phyloP scores from a whole-genome alignment of 1,284 basidiomycete genomes.

The Fomes fomentarius region DNA sequence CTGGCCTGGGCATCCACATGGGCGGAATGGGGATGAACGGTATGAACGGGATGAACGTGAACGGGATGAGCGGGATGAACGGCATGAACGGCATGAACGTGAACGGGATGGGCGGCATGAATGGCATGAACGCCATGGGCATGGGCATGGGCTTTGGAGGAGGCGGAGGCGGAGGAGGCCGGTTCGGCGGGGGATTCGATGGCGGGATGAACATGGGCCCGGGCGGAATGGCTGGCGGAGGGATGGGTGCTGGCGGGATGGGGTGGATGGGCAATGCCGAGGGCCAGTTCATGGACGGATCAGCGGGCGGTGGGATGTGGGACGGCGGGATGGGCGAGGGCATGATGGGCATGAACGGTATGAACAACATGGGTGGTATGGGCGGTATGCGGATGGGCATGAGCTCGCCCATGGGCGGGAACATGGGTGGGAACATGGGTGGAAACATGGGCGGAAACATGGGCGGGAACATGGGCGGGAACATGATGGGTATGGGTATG shows the following conservation, averaged over 20 bases:
- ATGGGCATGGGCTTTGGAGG: constrained; percentile 28
- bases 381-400: constrained; percentile 37
- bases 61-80: constrained; percentile 24
- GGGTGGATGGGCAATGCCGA: constrained; percentile 33
- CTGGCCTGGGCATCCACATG: constrained; percentile 28
- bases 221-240: constrained; percentile 28
- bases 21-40: constrained; percentile 25
- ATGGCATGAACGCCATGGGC: constrained; percentile 30
- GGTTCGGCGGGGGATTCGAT: constrained; percentile 21
- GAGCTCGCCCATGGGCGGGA: constrained; percentile 44
- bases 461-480: constrained; percentile 24
- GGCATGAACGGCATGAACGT: constrained; percentile 22
- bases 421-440: constrained; percentile 23
- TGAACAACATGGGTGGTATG: constrained; percentile 46
- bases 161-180: constrained; percentile 15
- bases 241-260: constrained; percentile 29
- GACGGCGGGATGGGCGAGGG: constrained; percentile 31
- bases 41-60: constrained; percentile 20
- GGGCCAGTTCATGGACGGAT: constrained; percentile 28
- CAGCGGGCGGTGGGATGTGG: constrained; percentile 28
- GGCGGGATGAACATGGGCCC: constrained; percentile 36
- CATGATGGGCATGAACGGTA: constrained; percentile 36
- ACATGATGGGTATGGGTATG: constrained; percentile 27
- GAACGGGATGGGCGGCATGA: constrained; percentile 24
- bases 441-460: constrained; percentile 24